These are phyloP conservation scores for Nakazawaea laoshanensis DNA, from an alignment of 805 yeast species.

Conservation along the genomic window DNA sequence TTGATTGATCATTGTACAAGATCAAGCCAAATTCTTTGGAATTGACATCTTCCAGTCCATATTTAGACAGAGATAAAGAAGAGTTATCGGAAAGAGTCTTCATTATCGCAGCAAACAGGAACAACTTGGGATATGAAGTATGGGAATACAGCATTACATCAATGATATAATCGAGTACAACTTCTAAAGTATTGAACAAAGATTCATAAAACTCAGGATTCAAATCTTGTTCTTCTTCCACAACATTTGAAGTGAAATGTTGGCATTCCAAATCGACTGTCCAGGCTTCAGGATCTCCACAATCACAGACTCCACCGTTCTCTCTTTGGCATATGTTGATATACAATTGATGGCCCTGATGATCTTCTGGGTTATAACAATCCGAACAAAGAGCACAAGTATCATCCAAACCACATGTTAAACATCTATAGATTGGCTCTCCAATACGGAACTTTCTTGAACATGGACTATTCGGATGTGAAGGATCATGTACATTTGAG, in stretches of 20 bases:
- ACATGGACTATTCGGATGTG: constrained; percentile 64
- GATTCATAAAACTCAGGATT: constrained; percentile 27
- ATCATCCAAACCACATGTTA: constrained; percentile 71
- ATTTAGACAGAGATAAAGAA: constrained; percentile 18
- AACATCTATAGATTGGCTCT: constrained; percentile 74
- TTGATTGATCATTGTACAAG: constrained; percentile 72
- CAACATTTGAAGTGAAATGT: constrained; percentile 22
- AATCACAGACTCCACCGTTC: constrained; percentile 77
- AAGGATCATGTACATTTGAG: constrained; percentile 15
- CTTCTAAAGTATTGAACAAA: constrained; percentile 32
- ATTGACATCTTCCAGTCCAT: constrained; percentile 34
- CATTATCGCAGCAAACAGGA: constrained; percentile 1
- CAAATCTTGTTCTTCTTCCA: constrained; percentile 27
- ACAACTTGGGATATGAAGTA: constrained; percentile 24
- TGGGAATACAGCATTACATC: constrained; percentile 50
- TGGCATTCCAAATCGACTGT: constrained; percentile 42
- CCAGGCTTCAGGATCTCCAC: constrained; percentile 90
- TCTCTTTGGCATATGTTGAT: constrained; percentile 56
- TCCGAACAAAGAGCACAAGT: constrained; percentile 75
- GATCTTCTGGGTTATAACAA: constrained; percentile 66
- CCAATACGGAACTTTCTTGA: constrained; percentile 66
- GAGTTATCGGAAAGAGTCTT: constrained; percentile 17
- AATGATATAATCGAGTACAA: constrained; percentile 47
- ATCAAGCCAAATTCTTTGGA: constrained; percentile 46
- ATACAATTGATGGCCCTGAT: constrained; percentile 64